Evolutionary conservation across 305 asterid species (phyloP), one percentile per base, ranked within the genome.

Genomic region (Ajuga reptans): DNA sequence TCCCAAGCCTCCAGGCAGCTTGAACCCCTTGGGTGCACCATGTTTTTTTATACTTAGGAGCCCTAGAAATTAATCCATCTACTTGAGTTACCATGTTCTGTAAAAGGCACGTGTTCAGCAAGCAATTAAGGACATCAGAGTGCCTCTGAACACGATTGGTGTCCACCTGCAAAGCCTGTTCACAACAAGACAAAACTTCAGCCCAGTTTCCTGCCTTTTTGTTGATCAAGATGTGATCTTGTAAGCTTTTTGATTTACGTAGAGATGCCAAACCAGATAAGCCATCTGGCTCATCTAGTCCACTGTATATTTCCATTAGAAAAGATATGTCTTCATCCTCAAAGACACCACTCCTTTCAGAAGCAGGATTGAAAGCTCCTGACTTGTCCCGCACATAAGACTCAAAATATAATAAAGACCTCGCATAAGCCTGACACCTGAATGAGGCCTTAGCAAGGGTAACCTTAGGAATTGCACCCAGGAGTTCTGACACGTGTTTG

Each of bases 1-100:
- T 89, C 24, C 99, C 95, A 72, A 93, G 99, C 85, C 99, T 91
- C 99, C 99, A 93, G 61, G 99, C 99, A 78, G 99, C 99, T 82
- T 93, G 99, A 84, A 90, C 90, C 74, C 99, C 99, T 79, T 90
- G 99, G 72, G 87, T 93, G 78, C 99, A 93, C 99, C 99, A 93
- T 56, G 96, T 86, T 81, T 93, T 90, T 83, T 76, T 84, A 69
- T 86, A 80, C 77, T 83, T 68, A 67, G 96, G 92, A 81, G 84
- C 79, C 80, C 97, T 90, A 59, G 90, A 84, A 75, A 89, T 78
- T 74, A 93, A 78, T 46, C 99, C 99, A 83, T 91, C 97, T n/a
- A 93, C 99, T 79, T 90, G 95, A 61, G 99, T 87, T 59, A 89
- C 95, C 91, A 91, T 86, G 76, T 95, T 90, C 84, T 90, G 97